Base-by-base conservation (phyloP, 2,329 filamentous ascomycete genomes). In the Colletotrichum chrysophilum region DNA sequence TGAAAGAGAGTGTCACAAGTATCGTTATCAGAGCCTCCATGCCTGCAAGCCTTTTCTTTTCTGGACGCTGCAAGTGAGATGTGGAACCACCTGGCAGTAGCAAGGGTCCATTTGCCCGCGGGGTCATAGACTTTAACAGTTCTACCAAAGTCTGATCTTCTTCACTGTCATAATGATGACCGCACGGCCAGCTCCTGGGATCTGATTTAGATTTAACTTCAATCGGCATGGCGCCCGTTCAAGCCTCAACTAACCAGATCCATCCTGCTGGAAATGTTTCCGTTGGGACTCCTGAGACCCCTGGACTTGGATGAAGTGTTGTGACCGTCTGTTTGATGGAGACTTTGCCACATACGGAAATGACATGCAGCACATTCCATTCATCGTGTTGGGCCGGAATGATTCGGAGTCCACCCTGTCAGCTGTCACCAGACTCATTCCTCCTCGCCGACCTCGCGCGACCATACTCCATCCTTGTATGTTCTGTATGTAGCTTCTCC, bases 71-170 rank as follows among this genome's bases (percentile, higher is more conserved):
- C 18, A n/a, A 43, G 38, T 43, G 38, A 3, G 18, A 43, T 43
- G 38, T 43, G 3, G 9, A 43, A 43, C 18, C 38, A 9, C 18
- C 18, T 1, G 18, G 18, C 18, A 43, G 18, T 43, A 43, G 9
- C 38, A 43, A 43, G 38, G 3, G 18, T 43, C 18, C 0, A 43
- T n/a, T n/a, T n/a, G 9, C 8, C 18, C 38, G 0, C 9, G 18
- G 0, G 18, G 38, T n/a, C 38, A n/a, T n/a, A 5, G 0, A 9
- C 1, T 43, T 43, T 0, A n/a, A 43, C 18, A 2, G 38, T 43
- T 43, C 38, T 43, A 10, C 9, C 5, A n/a, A 43, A 6, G 38
- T 6, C 38, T n/a, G 9, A 0, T 10, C 38, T n/a, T 43, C 8
- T n/a, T n/a, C 9, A n/a, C 38, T n/a, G 9, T 43, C 0, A 43